These are phyloP conservation scores for Candida glaebosa DNA, from an alignment of 805 yeast species.

Conservation along the genomic window DNA sequence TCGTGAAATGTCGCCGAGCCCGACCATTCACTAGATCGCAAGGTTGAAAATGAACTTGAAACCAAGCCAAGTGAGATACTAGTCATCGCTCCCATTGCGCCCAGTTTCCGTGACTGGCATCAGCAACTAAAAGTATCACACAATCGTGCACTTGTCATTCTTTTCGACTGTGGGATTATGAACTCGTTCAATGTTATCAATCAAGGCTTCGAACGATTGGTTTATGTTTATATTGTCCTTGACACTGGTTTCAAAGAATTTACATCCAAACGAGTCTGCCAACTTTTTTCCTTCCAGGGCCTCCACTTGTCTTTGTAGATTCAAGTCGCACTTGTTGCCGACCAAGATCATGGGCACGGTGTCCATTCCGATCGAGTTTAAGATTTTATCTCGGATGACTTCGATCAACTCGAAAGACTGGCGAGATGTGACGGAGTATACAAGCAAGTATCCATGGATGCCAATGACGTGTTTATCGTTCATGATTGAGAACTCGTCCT, in stretches of 20 bases:
- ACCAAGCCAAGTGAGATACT: too few species aligned
- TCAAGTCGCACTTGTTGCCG: conserved; percentile 73
- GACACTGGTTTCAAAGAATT: conserved; percentile 48
- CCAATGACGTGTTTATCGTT: conserved; percentile 77
- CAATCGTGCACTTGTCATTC: conserved; percentile 50
- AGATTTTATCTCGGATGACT: conserved; percentile 76
- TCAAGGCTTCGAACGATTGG: conserved; percentile 58
- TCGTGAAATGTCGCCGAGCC: too few species aligned
- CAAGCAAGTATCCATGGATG: conserved; percentile 77
- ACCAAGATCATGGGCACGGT: conserved; percentile 49
- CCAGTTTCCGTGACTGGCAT: too few species aligned
- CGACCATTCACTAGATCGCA: too few species aligned
- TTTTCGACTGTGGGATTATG: conserved; percentile 49
- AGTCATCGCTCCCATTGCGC: too few species aligned
- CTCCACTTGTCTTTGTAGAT: conserved; percentile 57
- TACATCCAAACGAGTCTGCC: conserved; percentile 43
- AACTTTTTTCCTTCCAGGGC: conserved; percentile 48
- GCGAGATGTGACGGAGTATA: conserved; percentile 77
- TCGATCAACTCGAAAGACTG: conserved; percentile 74
- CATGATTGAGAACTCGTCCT: conserved; percentile 81
- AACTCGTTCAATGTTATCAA: conserved; percentile 54
- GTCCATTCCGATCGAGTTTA: conserved; percentile 58
- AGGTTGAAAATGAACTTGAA: too few species aligned
- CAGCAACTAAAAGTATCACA: too few species aligned
- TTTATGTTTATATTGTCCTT: conserved; percentile 43